Base-by-base conservation (phyloP, 176 grass and related monocot species). In the Phoenix roebelenii region DNA sequence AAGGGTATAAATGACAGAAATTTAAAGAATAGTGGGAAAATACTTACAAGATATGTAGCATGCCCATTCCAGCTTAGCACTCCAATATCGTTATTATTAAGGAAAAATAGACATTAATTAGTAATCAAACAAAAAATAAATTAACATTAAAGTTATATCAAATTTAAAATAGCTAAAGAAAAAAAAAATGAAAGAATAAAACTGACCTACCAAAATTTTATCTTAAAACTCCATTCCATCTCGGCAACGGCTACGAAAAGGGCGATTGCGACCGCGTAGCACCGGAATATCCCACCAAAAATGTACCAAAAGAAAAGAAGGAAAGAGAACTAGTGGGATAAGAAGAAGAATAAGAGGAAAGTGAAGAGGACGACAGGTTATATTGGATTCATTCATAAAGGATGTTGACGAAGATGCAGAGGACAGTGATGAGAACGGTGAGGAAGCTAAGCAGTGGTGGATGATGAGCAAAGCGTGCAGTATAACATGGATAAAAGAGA, bases 11-110 rank as follows among this genome's bases (percentile, higher is more conserved):
- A 30, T 30, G 5, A 30, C 28, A 44, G 35, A 44, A 14, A 44
- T 44, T 44, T 44, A 7, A 44, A 44, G 35, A 9, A 44, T 44
- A 1, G 35, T 9, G 35, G 51, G 17, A 73, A 18, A 63, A 20
- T 16, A 84, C 90, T 74, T 77, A 95, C 90, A 95, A 95, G 72
- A 95, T 95, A 54, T 95, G 85, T 52, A 95, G 77, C 90, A 95
- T 95, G 55, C 90, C 90, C 23, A 85, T 83, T 63, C 76, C 80
- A 60, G 73, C 77, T 87, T 81, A 97, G 57, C 83, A 91, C 23
- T 88, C 93, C 17, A 97, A 73, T 80, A 97, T 57, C 93, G 91
- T 50, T 16, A 51, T 4, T 51, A 59, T 19, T 12, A 63, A 9
- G 1, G 7, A 61, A 53, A 7, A 23, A 67, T 16, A 60, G 55